A percentile compares a stretch with the other conserved stretches of the same genome.
phyloP scores from a whole-genome alignment of 768 basidiomycete genomes.

The Auricularia cornea region DNA sequence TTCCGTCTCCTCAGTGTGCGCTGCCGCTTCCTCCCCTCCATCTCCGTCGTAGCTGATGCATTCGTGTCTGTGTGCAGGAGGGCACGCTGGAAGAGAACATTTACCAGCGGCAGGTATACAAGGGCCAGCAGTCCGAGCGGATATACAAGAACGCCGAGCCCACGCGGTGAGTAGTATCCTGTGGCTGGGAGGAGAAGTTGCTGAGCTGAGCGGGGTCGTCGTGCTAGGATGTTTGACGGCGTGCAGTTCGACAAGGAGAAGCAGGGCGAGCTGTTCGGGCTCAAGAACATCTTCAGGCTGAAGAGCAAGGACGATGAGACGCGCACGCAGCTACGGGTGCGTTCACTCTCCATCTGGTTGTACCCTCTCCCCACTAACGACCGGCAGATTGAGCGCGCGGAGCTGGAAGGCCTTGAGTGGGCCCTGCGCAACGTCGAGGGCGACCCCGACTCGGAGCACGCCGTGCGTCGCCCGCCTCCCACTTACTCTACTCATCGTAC shows the following conservation, averaged over 20 bases:
- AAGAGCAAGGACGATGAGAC: conserved; percentile 64
- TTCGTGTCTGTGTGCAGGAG: conserved; percentile 1
- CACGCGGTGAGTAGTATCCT: conserved; percentile 46
- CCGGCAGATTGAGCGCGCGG: conserved; percentile 69
- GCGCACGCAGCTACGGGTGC: conserved; percentile 44
- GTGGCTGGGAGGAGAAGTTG: not conserved
- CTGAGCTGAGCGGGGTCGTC: no score
- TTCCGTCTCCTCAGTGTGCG: conserved; percentile 80
- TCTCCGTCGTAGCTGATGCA: not conserved
- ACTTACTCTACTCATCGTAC: conserved; percentile 23
- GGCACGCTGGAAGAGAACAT: conserved; percentile 66
- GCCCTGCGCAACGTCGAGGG: conserved; percentile 60
- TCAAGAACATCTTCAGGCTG: conserved; percentile 77
- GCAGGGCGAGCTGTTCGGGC: conserved; percentile 78
- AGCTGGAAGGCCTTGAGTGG: conserved; percentile 71
- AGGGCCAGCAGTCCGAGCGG: conserved; percentile 90
- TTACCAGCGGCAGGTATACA: conserved; percentile 84
- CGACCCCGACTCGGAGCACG: conserved; percentile 28
- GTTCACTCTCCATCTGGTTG: not conserved
- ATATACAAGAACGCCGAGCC: conserved; percentile 79
- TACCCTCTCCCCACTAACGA: not conserved
- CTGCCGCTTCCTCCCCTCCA: conserved; percentile 27
- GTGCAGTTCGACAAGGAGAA: conserved; percentile 68
- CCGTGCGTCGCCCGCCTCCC: conserved; percentile 6
- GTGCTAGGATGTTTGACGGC: conserved; percentile 64